Conservation (phyloP, 768 basidiomycete species). For the Favolaschia claudopus region DNA sequence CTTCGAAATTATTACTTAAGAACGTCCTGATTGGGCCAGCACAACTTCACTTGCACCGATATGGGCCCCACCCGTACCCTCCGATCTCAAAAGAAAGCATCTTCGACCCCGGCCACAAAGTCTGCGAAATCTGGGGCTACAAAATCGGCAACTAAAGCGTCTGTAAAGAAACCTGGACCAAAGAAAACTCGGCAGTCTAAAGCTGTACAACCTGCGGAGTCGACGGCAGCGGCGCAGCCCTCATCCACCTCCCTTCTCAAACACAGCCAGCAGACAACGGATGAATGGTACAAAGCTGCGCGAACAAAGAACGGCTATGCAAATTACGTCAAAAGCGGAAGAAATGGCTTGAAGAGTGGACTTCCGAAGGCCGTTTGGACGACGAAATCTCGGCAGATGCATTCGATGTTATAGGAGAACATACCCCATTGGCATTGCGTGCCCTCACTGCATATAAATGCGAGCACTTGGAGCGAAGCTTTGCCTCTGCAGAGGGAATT, state of each 20-base stretch:
- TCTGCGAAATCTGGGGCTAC: no score
- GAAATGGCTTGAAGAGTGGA: slow-evolving; percentile 15
- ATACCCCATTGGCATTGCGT: slow-evolving; percentile 23
- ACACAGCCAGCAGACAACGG: slow-evolving; percentile 24
- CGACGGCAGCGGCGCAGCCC: no score
- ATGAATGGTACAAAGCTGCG: slow-evolving; percentile 27
- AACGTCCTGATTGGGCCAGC: no score
- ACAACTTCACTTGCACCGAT: no score
- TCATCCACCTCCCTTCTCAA: slow-evolving; percentile 23
- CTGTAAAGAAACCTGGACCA: no score
- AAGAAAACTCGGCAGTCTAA: no score
- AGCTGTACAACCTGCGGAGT: no score
- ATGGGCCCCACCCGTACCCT: no score
- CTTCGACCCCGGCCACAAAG: no score
- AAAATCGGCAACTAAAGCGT: no score
- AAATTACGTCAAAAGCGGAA: slow-evolving; percentile 30
- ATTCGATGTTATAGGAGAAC: slow-evolving; percentile 23
- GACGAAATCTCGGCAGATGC: neutral
- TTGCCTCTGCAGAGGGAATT: slow-evolving; percentile 27
- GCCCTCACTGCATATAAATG: slow-evolving; percentile 30
- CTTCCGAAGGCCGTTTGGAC: neutral
- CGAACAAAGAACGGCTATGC: slow-evolving; percentile 26
- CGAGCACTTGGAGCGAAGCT: slow-evolving; percentile 23
- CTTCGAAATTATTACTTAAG: no score
- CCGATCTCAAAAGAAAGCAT: no score